These are phyloP conservation scores for Coniella lustricola DNA, from an alignment of 2,329 filamentous ascomycete genomes.

Conservation along the genomic window DNA sequence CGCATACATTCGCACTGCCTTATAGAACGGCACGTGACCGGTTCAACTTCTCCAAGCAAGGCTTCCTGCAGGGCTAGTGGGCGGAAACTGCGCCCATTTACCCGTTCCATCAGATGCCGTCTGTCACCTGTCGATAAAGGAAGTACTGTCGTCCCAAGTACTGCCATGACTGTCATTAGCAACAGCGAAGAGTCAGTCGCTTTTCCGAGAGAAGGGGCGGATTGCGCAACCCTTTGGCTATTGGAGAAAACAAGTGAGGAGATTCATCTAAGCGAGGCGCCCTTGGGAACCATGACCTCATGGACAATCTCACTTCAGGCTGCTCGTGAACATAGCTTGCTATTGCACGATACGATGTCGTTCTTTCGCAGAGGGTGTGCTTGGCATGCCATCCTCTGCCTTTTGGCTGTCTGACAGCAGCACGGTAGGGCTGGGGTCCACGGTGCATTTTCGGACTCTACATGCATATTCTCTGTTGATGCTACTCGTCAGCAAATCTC, in stretches of 20 bases:
- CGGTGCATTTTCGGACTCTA: not conserved
- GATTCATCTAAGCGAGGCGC: too few relatives aligned
- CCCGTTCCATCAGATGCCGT: not conserved
- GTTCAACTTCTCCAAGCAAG: not conserved
- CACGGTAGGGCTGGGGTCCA: not conserved
- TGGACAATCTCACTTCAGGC: not conserved
- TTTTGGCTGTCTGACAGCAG: not conserved
- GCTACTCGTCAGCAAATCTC: not conserved
- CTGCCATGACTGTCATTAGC: too few relatives aligned
- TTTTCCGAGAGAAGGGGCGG: not conserved
- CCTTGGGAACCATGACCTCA: too few relatives aligned
- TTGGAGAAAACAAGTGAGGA: too few relatives aligned
- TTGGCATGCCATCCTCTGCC: not conserved
- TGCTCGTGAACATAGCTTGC: not conserved
- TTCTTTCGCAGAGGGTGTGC: not conserved
- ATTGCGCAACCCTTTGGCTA: too few relatives aligned
- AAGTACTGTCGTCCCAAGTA: not conserved
- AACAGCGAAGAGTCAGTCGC: not conserved
- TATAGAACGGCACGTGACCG: not conserved
- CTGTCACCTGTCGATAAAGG: not conserved
- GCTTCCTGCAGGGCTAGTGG: not conserved
- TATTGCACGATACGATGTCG: slow-evolving; percentile 1
- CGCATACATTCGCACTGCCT: not conserved
- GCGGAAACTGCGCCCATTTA: not conserved
- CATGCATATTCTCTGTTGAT: not conserved